Base-by-base conservation (phyloP, 2,329 filamentous ascomycete species). In the Balansia obtecta region DNA sequence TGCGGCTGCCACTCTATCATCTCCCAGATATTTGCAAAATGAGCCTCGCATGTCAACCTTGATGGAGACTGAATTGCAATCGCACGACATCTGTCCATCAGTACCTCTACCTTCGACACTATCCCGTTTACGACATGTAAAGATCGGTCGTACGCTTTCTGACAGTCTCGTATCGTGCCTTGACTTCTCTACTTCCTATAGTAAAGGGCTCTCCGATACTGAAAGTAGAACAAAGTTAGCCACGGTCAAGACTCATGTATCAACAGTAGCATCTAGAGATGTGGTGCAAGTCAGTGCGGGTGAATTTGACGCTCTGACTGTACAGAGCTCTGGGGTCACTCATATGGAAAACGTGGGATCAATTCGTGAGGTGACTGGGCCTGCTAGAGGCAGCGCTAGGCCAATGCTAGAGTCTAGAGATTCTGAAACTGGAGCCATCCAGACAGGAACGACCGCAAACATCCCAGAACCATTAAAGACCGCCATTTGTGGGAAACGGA, bases 21-120 rank as follows among this genome's bases (percentile, higher is more conserved):
- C 59, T 3, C 62, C 60, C 6, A 54, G 64, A 11, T 66, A 64
- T 4, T 53, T 60, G 37, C 53, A 16, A 46, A 55, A 52, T 44
- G 50, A 11, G 8, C 27, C 43, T 18, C 27, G 37, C 18, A 18
- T 32, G 34, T n/a, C 16, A 22, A 46, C 38, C 27, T 18, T 18
- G 34, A 46, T 13, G 38, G 48, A 16, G 41, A 50, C 9, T 32
- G 47, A 30, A 40, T 50, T 20, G 34, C 40, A 15, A 2, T 22
- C 20, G 12, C 18, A 20, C 27, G 32, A 49, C n/a, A 20, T 39
- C n/a, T 16, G 22, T 13, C 39, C 43, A 18, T 48, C 41, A 45
- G 30, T 20, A 22, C 37, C 46, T 13, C 41, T 46, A 18, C 54
- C 49, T 33, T 46, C 48, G 13, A 50, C 48, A 13, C 52, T 50